A percentile compares a stretch with the other conserved stretches of the same genome.
Evolutionary conservation across 148 eudicot genomes (phyloP).

Genomic region (Nepenthes mirabilis): DNA sequence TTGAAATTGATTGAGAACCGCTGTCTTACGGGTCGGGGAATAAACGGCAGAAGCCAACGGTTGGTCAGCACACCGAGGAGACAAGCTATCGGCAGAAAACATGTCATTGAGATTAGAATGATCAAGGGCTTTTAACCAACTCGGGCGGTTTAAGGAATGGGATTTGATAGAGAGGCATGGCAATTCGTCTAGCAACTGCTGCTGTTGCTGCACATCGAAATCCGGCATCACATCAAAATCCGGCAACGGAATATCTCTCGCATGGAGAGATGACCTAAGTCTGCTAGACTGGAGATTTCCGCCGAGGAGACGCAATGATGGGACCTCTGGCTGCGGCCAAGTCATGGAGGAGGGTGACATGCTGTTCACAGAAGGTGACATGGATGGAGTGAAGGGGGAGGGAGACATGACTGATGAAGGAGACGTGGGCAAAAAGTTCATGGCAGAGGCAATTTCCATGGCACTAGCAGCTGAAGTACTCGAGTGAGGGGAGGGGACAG

Average conservation of each 20-base stretch:
- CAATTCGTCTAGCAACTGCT: slow-evolving; percentile 36
- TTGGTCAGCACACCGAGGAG: slow-evolving; percentile 34
- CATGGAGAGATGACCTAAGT: slow-evolving; percentile 19
- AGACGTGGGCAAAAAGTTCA: slow-evolving; percentile 42
- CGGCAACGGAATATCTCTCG: slow-evolving; percentile 18
- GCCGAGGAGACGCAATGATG: slow-evolving; percentile 17
- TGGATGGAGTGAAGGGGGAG: slow-evolving; percentile 51
- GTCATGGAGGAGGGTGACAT: slow-evolving; percentile 3
- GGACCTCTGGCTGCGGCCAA: slow-evolving; percentile 23
- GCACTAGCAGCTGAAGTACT: slow-evolving; percentile 13
- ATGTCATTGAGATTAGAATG: slow-evolving; percentile 55
- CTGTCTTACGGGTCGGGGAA: slow-evolving; percentile 54
- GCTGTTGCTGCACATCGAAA: slow-evolving; percentile 27
- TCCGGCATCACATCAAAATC: slow-evolving; percentile 27
- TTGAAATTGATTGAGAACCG: slow-evolving; percentile 54
- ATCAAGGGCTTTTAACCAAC: slow-evolving; percentile 27
- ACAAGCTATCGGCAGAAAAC: slow-evolving; percentile 43
- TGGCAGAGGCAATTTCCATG: slow-evolving; percentile 47
- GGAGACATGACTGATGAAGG: slow-evolving; percentile 48
- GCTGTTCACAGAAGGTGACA: slow-evolving; percentile 42
- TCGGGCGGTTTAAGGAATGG: slow-evolving; percentile 29
- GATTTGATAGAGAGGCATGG: slow-evolving; percentile 20
- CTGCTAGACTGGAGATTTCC: slow-evolving; percentile 22
- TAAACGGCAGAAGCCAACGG: slow-evolving; percentile 28
- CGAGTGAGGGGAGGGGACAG: slow-evolving; percentile 54